Evolutionary conservation across 202 grass and related monocot genomes (phyloP).

Genomic region (Hordeum pubiflorum): DNA sequence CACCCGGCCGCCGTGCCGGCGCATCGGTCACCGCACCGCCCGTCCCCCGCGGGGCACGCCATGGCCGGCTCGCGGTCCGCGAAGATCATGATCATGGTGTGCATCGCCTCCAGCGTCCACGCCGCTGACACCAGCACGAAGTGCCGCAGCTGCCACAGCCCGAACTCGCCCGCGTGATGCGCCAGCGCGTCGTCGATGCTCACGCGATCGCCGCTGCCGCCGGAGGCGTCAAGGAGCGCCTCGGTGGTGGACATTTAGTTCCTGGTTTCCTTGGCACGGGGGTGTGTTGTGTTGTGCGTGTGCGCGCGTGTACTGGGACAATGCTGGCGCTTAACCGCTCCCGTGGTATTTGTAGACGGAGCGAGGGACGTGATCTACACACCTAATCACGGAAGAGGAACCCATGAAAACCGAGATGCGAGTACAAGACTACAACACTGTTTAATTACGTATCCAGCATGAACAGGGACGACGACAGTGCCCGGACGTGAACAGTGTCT

Average conservation of each 20-base stretch:
- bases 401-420: too few relatives aligned
- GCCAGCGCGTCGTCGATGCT: slow-evolving; percentile 67
- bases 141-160: slow-evolving; percentile 88
- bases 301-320: neutral
- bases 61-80: slow-evolving; percentile 59
- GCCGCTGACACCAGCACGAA: slow-evolving; percentile 65
- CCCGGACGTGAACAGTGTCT: too few relatives aligned
- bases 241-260: slow-evolving; percentile 26
- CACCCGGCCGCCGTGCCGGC: too few relatives aligned
- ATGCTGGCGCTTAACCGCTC: too few relatives aligned
- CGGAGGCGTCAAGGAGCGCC: slow-evolving; percentile 3
- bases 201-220: slow-evolving; percentile 29
- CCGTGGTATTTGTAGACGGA: too few relatives aligned
- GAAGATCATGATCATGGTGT: slow-evolving; percentile 95
- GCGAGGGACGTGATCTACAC: too few relatives aligned
- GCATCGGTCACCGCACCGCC: slow-evolving; percentile 29
- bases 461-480: too few relatives aligned
- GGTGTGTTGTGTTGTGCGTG: neutral
- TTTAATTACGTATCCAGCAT: neutral
- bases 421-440: neutral
- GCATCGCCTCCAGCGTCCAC: slow-evolving; percentile 79
- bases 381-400: too few relatives aligned
- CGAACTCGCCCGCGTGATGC: slow-evolving; percentile 68
- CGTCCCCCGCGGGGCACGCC: neutral
- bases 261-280: too few relatives aligned